phyloP scores from a whole-genome alignment of 108 stramenopile genomes.

The Nitzschia putrida region DNA sequence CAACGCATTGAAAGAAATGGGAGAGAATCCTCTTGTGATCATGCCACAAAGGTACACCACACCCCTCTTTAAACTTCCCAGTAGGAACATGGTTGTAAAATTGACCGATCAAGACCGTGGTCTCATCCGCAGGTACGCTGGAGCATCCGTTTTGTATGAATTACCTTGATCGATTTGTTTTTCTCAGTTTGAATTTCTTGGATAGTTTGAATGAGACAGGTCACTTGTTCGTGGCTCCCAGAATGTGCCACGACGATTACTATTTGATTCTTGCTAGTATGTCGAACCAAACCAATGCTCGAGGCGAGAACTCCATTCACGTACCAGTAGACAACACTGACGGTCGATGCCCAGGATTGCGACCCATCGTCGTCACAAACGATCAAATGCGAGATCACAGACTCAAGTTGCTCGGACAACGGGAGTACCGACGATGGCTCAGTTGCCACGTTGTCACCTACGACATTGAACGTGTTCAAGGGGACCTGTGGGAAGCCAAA shows the following conservation, averaged over 20 bases:
- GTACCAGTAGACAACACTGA: slow-evolving; percentile 51
- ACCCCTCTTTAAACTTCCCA: slow-evolving; percentile 8
- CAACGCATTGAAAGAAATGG: slow-evolving; percentile 57
- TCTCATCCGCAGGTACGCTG: slow-evolving; percentile 38
- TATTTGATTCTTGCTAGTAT: slow-evolving; percentile 87
- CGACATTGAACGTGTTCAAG: slow-evolving; percentile 51
- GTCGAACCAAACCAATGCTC: slow-evolving; percentile 59
- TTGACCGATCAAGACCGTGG: slow-evolving; percentile 20
- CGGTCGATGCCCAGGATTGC: slow-evolving; percentile 69
- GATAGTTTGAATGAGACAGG: slow-evolving; percentile 25
- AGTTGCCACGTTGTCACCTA: slow-evolving; percentile 82
- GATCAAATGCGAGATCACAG: slow-evolving; percentile 91
- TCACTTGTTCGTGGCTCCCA: slow-evolving; percentile 58
- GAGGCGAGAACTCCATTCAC: slow-evolving; percentile 34
- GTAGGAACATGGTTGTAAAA: slow-evolving; percentile 32
- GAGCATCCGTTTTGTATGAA: background rate
- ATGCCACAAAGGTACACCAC: slow-evolving; percentile 74
- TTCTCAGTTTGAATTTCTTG: background rate
- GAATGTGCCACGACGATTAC: slow-evolving; percentile 73
- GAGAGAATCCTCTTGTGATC: slow-evolving; percentile 78
- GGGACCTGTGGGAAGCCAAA: slow-evolving; percentile 52
- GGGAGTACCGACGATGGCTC: slow-evolving; percentile 80
- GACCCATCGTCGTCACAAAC: slow-evolving; percentile 81
- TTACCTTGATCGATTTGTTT: background rate
- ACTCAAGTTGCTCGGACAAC: slow-evolving; percentile 70